Conservation (phyloP, 2,329 filamentous ascomycete species). For the Ophiostoma novo-ulmi region DNA sequence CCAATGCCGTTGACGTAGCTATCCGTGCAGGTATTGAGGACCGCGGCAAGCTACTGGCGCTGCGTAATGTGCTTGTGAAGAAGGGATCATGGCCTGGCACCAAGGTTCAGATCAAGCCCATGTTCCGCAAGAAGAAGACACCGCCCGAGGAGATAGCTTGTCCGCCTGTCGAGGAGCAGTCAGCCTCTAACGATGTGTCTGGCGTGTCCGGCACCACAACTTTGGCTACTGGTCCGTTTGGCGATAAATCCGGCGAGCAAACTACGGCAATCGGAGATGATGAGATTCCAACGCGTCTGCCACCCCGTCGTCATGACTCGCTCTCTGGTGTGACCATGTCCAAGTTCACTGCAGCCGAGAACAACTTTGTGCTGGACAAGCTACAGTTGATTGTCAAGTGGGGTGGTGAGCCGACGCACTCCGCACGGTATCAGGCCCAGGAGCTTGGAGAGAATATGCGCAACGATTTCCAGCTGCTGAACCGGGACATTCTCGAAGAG, state of each 20-base stretch:
- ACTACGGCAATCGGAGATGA: conserved; percentile 26
- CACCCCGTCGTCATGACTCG: conserved; percentile 69
- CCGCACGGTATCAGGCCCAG: conserved; percentile 90
- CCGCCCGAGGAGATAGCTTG: conserved; percentile 48
- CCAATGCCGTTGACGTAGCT: conserved; percentile 79
- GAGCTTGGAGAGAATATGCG: conserved; percentile 94
- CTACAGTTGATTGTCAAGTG: conserved; percentile 97
- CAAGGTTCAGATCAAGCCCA: conserved; percentile 98
- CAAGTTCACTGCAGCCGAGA: conserved; percentile 86
- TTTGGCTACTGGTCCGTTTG: background rate
- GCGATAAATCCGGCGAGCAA: conserved; percentile 26
- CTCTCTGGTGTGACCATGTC: conserved; percentile 87
- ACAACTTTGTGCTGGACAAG: conserved; percentile 90
- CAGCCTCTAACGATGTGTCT: conserved; percentile 29
- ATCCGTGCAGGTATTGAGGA: conserved; percentile 78
- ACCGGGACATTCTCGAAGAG: conserved; percentile 84
- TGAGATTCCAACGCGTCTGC: conserved; percentile 36
- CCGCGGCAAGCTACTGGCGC: conserved; percentile 71
- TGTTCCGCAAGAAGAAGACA: conserved; percentile 86
- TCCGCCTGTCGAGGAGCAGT: conserved; percentile 36
- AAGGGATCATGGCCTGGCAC: conserved; percentile 94
- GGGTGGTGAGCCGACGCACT: conserved; percentile 97
- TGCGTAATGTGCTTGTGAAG: conserved; percentile 82
- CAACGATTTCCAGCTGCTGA: conserved; percentile 88
- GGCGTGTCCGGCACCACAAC: conserved; percentile 16